These are phyloP conservation scores for Domatiomyces globalis DNA, from an alignment of 2,329 filamentous ascomycete species.

Conservation along the genomic window DNA sequence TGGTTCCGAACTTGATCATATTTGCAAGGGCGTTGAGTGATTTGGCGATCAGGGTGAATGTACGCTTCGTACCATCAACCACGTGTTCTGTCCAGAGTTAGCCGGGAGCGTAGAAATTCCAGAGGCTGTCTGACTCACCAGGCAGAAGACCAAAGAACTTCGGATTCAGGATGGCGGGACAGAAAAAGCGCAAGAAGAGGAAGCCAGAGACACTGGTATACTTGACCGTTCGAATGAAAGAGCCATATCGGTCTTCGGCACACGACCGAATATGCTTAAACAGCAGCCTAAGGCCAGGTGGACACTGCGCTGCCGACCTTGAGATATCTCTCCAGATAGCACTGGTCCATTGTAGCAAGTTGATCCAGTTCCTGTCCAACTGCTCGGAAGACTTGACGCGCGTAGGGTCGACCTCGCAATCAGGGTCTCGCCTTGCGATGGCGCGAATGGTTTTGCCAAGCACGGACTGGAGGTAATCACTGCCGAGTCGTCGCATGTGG, in stretches of 20 bases:
- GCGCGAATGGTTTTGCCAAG: conserved; percentile 73
- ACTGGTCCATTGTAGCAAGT: conserved; percentile 60
- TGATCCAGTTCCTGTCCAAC: conserved; percentile 68
- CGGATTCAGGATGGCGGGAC: conserved; percentile 87
- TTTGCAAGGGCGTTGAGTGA: conserved; percentile 83
- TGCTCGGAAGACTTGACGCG: conserved; percentile 54
- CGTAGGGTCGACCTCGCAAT: conserved; percentile 91
- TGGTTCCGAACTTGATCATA: conserved; percentile 78
- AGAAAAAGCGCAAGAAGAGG: conserved; percentile 86
- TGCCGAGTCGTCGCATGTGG: conserved; percentile 87
- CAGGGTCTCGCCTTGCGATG: conserved; percentile 78
- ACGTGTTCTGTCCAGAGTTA: conserved; percentile 51
- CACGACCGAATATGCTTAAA: conserved; percentile 85
- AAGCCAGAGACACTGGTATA: conserved; percentile 95
- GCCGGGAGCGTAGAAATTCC: conserved; percentile 11
- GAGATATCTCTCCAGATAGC: conserved; percentile 77
- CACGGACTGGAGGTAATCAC: conserved; percentile 80
- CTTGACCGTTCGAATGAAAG: conserved; percentile 74
- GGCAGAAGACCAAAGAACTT: conserved; percentile 80
- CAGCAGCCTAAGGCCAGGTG: conserved; percentile 67
- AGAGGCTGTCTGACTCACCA: conserved; percentile 32
- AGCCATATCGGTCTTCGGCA: conserved; percentile 85
- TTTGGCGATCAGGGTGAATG: conserved; percentile 83
- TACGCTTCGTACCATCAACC: conserved; percentile 66
- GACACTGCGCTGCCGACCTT: conserved; percentile 58